These are phyloP conservation scores for Wickerhamiella nectarea DNA, from an alignment of 805 yeast species.

Conservation along the genomic window DNA sequence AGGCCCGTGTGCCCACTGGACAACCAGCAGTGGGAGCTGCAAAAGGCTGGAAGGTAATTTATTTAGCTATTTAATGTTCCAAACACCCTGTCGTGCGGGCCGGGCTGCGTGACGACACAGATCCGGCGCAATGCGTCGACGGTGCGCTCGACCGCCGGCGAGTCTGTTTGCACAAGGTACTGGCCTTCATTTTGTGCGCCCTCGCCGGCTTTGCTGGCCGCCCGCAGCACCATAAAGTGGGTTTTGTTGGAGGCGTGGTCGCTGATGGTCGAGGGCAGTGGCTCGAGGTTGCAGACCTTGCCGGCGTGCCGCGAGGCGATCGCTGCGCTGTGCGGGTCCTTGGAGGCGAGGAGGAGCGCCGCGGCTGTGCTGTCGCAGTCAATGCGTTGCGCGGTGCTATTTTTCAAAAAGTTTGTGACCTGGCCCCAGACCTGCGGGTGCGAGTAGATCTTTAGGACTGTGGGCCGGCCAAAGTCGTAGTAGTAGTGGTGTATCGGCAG, in stretches of 20 bases:
- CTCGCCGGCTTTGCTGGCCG: neutral
- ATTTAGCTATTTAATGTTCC: neutral
- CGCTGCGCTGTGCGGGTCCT: conserved; percentile 41
- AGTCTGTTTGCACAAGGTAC: neutral
- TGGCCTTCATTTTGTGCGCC: too few relatives aligned
- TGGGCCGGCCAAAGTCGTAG: conserved; percentile 30
- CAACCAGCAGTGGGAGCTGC: conserved; percentile 74
- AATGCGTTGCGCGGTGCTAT: conserved; percentile 30
- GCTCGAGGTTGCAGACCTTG: conserved; percentile 44
- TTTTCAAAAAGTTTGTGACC: conserved; percentile 41
- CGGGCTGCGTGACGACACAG: neutral
- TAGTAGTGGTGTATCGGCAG: conserved; percentile 61
- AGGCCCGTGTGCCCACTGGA: conserved; percentile 96
- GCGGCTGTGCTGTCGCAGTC: conserved; percentile 72
- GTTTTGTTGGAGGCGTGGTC: conserved; percentile 71
- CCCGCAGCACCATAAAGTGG: conserved; percentile 51
- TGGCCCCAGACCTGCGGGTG: conserved; percentile 99
- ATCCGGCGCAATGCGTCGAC: neutral
- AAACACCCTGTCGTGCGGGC: neutral
- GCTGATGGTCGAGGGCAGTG: conserved; percentile 46
- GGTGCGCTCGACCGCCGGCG: neutral
- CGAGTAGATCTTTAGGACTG: conserved; percentile 53
- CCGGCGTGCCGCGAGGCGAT: conserved; percentile 64
- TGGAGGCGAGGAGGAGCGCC: conserved; percentile 57
- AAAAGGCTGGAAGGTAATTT: conserved; percentile 24